Evolutionary conservation across 2,329 filamentous ascomycete genomes (phyloP), one percentile per base, ranked within the genome.

Genomic region (Monosporascus sp.): DNA sequence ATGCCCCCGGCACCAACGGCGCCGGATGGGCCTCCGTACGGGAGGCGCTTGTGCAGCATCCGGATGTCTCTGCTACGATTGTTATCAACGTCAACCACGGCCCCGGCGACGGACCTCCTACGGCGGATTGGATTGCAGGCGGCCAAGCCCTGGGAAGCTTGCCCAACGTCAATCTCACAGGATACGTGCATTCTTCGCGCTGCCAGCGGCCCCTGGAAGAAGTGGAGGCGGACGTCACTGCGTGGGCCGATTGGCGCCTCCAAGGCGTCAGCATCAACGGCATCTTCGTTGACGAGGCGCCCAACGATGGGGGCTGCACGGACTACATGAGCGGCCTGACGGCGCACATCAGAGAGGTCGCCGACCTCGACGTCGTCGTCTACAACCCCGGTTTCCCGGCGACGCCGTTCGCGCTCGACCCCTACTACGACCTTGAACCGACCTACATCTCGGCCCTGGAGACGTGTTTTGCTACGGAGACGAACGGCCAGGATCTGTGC

Each of bases 211-310:
- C 20, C 17, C 1, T 36, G 14, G 46, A 18, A 14, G 46, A 48
- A 7, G 46, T 49, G 20, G 11, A 48, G 46, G 51, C 51, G 24
- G 46, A 52, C 36, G 25, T 49, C 22, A n/a, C n/a, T n/a, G 36
- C 51, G 14, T 52, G 51, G 51, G 34, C 45, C 18, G 34, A n/a
- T 17, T 52, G 51, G 51, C 15, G 22, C 18, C 39, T 8, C 24
- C 49, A 51, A 41, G 49, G 27, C 25, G 39, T 45, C 22, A n/a
- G 6, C 5, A 50, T 50, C 22, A 25, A 22, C 18, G 48, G 51
- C n/a, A 49, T 52, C 45, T 52, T 52, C 51, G 6, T 52, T 34
- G 51, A 52, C 38, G 51, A 52, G 51, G 34, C 51, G 45, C 45
- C 46, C 20, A 24, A 25, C 51, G 8, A 44, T 24, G 46, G 37